Evolutionary conservation across 371 early-diverging fungal species (phyloP).

Genomic region (Syncephalastrum sp.): DNA sequence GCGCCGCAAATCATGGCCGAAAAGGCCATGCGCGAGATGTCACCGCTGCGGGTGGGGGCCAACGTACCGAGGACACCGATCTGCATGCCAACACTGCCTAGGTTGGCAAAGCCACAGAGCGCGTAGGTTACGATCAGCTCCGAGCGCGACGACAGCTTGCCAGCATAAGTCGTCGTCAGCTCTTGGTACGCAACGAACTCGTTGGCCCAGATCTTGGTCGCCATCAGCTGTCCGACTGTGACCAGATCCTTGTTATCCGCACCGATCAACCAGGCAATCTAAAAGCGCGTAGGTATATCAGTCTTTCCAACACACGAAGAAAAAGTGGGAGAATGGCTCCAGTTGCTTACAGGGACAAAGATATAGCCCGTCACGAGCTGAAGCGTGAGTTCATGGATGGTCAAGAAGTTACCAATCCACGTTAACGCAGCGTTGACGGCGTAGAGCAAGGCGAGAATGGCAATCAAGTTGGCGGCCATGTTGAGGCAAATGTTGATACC

Average conservation of each 20-base stretch:
- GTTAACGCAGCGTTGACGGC: conserved; percentile 71
- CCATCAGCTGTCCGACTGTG: conserved; percentile 73
- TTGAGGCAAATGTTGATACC: conserved; percentile 78
- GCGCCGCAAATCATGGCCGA: conserved; percentile 85
- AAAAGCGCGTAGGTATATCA: not conserved
- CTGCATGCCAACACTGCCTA: conserved; percentile 87
- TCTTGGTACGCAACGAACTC: conserved; percentile 85
- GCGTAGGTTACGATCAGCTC: conserved; percentile 70
- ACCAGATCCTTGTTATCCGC: conserved; percentile 62
- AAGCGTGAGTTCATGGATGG: conserved; percentile 63
- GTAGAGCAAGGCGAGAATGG: conserved; percentile 71
- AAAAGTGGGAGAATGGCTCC: not conserved
- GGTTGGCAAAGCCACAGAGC: conserved; percentile 86
- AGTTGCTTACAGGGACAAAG: conserved; percentile 32
- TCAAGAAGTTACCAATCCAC: conserved; percentile 76
- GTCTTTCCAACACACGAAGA: not conserved
- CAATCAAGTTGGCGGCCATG: conserved; percentile 75
- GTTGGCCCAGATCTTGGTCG: conserved; percentile 86
- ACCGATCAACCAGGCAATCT: conserved; percentile 83
- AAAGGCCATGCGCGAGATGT: conserved; percentile 74
- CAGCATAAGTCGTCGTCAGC: conserved; percentile 34
- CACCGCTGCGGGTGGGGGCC: conserved; percentile 77
- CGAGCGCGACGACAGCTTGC: conserved; percentile 43
- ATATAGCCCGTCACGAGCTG: conserved; percentile 73
- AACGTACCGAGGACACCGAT: conserved; percentile 79